Base-by-base conservation (phyloP, 805 yeast genomes). In the Lipomyces japonicus region DNA sequence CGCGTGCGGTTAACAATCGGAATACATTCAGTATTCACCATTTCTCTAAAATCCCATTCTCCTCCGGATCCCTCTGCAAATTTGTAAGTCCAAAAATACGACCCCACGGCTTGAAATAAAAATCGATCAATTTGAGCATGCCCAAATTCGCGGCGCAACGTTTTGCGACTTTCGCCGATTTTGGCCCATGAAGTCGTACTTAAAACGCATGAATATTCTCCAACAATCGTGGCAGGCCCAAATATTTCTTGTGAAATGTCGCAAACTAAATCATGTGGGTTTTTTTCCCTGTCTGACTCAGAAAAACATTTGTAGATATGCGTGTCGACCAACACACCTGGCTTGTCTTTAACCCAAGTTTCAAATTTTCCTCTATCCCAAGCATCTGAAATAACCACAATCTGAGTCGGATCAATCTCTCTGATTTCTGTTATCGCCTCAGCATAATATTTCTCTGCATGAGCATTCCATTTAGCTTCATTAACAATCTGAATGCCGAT, bases 11-110 rank as follows among this genome's bases (percentile, higher is more conserved):
- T 31, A 32, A 48, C 43, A 5, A 30, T 3, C 9, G 36, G 26
- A 2, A 54, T 25, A 42, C 58, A 51, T 14, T 44, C 50, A 7
- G 21, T 21, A 21, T 82, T 80, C 19, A 75, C 71, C 89, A 86
- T 86, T 32, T 88, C 85, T 22, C 76, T 74, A 68, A 87, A 83
- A 43, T 93, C 97, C 97, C 97, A 91, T 69, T 88, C 97, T 14
- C 97, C 97, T 38, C 97, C 97, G 63, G 82, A 84, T 1, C 97
- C 97, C 50, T 80, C 74, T 64, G 84, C 79, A 63, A 90, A 90
- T 68, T 88, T 87, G 66, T 71, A 85, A 1, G 96, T 86, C 97
- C 97, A 91, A 68, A 93, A 91, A 67, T 76, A 90, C 51, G 78
- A 75, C 0, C 97, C 97, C 49, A 80, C 76, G 7, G 59, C 24